Conservation (phyloP, 371 early-diverging fungal genomes). For the Zopfochytrium polystomum region DNA sequence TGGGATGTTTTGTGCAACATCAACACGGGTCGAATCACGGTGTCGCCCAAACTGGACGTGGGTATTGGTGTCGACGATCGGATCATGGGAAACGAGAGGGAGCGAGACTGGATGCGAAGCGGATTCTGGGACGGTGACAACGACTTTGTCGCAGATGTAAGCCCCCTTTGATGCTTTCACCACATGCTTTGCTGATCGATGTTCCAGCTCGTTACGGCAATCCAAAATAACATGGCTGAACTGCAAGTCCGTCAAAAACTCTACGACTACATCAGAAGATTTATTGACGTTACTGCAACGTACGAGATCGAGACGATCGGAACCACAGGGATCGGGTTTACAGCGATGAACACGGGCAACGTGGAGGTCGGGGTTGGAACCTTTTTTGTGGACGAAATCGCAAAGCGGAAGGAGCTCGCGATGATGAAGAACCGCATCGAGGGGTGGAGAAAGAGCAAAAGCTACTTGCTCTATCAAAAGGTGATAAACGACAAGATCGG, state of each 20-base stretch:
- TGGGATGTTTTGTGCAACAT: constrained; percentile 95
- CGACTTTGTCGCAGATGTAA: constrained; percentile 35
- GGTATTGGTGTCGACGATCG: not conserved
- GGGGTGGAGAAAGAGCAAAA: constrained; percentile 71
- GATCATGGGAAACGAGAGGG: constrained; percentile 2
- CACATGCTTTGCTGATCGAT: not conserved
- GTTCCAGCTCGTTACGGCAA: constrained; percentile 62
- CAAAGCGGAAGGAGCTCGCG: constrained; percentile 61
- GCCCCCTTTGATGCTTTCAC: not conserved
- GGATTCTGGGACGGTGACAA: constrained; percentile 35
- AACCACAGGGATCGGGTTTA: constrained; percentile 59
- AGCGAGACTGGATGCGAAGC: constrained; percentile 20
- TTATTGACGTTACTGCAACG: constrained; percentile 73
- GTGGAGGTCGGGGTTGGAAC: constrained; percentile 64
- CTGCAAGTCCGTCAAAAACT: constrained; percentile 81
- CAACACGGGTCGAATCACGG: constrained; percentile 84
- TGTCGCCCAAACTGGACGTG: constrained; percentile 69
- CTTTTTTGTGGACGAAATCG: constrained; percentile 67
- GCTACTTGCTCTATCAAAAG: constrained; percentile 22
- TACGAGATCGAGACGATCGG: constrained; percentile 73
- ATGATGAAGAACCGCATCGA: constrained; percentile 75
- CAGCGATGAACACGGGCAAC: constrained; percentile 37
- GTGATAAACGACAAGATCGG: constrained; percentile 6
- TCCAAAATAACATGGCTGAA: constrained; percentile 83
- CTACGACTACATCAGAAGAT: constrained; percentile 79